Conservation (phyloP, 2,329 filamentous ascomycete species). For the Ilyonectria robusta region DNA sequence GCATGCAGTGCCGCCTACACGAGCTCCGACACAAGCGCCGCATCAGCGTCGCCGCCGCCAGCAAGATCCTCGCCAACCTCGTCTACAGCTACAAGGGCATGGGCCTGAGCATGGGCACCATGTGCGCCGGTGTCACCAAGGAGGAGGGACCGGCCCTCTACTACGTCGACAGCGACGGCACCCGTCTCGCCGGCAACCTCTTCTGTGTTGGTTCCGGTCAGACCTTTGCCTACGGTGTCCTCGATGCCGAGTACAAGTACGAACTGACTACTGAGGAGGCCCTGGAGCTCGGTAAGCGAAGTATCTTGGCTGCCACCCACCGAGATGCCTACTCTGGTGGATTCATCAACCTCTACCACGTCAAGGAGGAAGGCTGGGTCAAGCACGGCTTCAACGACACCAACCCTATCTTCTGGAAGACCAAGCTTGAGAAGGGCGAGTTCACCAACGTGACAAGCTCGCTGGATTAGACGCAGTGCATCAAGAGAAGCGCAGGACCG, state of each 20-base stretch:
- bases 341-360: constrained; percentile 98
- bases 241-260: constrained; percentile 95
- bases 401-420: constrained; percentile 99
- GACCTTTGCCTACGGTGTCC: constrained; percentile 98
- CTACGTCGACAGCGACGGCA: constrained; percentile 97
- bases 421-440: constrained; percentile 97
- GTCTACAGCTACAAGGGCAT: constrained; percentile 99
- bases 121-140: constrained; percentile 97
- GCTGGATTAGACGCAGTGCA: constrained; percentile 63
- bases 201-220: constrained; percentile 99
- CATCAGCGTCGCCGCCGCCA: constrained; percentile 96
- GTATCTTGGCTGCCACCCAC: constrained; percentile 96
- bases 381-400: constrained; percentile 99
- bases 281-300: constrained; percentile 89
- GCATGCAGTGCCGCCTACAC: constrained; percentile 99
- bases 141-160: constrained; percentile 97
- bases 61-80: constrained; percentile 98
- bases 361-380: constrained; percentile 99
- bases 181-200: constrained; percentile 90
- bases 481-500: constrained; percentile 13
- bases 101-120: constrained; percentile 99
- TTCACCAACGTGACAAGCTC: constrained; percentile 94
- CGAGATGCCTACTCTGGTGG: constrained; percentile 99
- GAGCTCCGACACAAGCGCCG: constrained; percentile 99
- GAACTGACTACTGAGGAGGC: constrained; percentile 90